Evolutionary conservation across 2,329 filamentous ascomycete genomes (phyloP), one percentile per base, ranked within the genome.

Genomic region (Beauveria sp.): DNA sequence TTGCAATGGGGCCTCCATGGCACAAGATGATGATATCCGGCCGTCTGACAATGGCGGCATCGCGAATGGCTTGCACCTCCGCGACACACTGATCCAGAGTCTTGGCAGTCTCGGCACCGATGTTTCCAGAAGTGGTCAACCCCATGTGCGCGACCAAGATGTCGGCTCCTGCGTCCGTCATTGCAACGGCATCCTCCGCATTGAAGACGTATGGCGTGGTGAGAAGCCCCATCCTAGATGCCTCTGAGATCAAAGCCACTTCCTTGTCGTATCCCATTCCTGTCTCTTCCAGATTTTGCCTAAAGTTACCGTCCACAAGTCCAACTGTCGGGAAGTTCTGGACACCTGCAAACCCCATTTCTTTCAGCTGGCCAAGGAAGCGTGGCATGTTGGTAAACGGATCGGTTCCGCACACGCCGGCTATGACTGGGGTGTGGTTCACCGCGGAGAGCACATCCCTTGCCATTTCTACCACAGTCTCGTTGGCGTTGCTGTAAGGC

Each of bases 321-420:
- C 87, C 87, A 2, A 90, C 86, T 0, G 87, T 90, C 1, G 87
- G 87, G 69, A 90, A 90, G 67, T 90, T 90, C 70, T 90, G 87
- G 14, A 90, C 79, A 2, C 88, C 88, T 1, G 82, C 81, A 64
- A 90, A 89, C 0, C 87, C 87, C 16, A 88, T 71, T 1, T 79
- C 78, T 59, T 81, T 80, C 41, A 90, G 74, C 68, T 89, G 79
- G 20, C 71, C 68, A 16, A 90, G 76, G 67, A 90, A 89, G 5
- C 71, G 68, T 2, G 79, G 73, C 70, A 89, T 88, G 61, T 80
- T 76, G 30, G 84, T 79, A 72, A 89, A 89, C 0, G 87, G 88
- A 63, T 90, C 87, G 0, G 86, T 88, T 12, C 81, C 87, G 68
- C 87, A 90, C 22, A 90, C 84, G 2, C 88, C 87, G 1, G 88